Base-by-base conservation (phyloP, 805 yeast genomes). In the Candida boleticola region DNA sequence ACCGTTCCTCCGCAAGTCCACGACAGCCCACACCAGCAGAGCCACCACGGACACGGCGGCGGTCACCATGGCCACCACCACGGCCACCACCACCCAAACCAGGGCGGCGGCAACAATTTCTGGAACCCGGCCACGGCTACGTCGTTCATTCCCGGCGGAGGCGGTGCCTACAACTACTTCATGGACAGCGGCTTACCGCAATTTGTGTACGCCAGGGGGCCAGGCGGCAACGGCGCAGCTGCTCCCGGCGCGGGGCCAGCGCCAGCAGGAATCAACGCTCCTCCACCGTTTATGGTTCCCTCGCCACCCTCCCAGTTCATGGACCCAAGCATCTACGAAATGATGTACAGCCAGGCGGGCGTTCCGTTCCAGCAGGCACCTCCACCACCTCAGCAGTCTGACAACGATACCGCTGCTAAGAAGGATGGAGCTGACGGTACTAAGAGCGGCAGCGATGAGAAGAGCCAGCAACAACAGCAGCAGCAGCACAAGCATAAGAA, bases 121-220 rank as follows among this genome's bases (percentile, higher is more conserved):
- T 82, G 87, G 87, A 80, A 80, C 56, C 85, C 85, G 0, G 85
- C 83, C 5, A 64, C 82, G 16, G 82, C 85, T 3, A 62, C 80
- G 7, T 64, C 83, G 1, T 82, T 82, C 54, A 76, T 77, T 11
- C 86, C 87, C 18, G 48, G 41, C 53, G 39, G 39, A 5, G 35
- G 7, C 11, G 43, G 37, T 21, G 37, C 45, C n/a, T 47, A 45
- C 29, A 56, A 52, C 36, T 60, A 66, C 44, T 60, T 64, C 35
- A 61, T 57, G 46, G 72, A 61, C 30, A 41, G 44, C 27, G 45
- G 44, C 38, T 38, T 48, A 36, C 47, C 44, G 5, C 5, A 9
- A 16, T n/a, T 18, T n/a, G 21, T 19, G 34, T 13, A 33, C 34
- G 47, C 40, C 20, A 19, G 11, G n/a, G 21, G 16, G 5, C 22